A percentile compares a stretch with the other conserved stretches of the same genome.
These are phyloP conservation scores for Megacollybia marginata DNA, from an alignment of 768 basidiomycete species.

Conservation along the genomic window DNA sequence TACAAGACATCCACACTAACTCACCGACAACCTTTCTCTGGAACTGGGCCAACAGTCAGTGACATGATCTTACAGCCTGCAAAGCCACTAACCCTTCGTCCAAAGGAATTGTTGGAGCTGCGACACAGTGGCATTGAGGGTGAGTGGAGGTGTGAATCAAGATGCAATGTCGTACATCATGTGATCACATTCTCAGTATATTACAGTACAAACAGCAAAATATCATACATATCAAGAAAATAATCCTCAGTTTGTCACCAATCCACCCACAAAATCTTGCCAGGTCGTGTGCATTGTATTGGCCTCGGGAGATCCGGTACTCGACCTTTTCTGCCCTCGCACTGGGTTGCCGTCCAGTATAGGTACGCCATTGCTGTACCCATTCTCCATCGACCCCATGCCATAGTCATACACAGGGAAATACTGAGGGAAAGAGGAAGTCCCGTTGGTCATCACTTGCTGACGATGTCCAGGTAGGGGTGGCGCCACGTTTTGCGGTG, in stretches of 20 bases:
- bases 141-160: no score
- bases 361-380: constrained; percentile 15
- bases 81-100: constrained; percentile 6
- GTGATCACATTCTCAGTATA: no score
- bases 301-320: constrained; percentile 52
- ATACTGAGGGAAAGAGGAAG: constrained; percentile 47
- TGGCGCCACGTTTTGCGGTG: constrained; percentile 7
- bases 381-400: constrained; percentile 23
- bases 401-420: constrained; percentile 75
- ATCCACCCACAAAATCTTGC: constrained; percentile 51
- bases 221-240: no score
- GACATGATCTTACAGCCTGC: neutral
- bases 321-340: constrained; percentile 24
- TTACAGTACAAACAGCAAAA: no score
- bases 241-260: no score
- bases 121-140: neutral
- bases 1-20: neutral
- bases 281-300: constrained; percentile 55
- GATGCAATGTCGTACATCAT: no score
- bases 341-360: constrained; percentile 34
- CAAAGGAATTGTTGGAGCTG: constrained; percentile 5
- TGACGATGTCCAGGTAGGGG: neutral
- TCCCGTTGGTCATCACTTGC: neutral
- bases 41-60: constrained; percentile 22
- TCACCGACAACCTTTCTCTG: constrained; percentile 33